These are phyloP conservation scores for Neophaeococcomyces mojaviensis DNA, from an alignment of 2,329 filamentous ascomycete species.

Conservation along the genomic window DNA sequence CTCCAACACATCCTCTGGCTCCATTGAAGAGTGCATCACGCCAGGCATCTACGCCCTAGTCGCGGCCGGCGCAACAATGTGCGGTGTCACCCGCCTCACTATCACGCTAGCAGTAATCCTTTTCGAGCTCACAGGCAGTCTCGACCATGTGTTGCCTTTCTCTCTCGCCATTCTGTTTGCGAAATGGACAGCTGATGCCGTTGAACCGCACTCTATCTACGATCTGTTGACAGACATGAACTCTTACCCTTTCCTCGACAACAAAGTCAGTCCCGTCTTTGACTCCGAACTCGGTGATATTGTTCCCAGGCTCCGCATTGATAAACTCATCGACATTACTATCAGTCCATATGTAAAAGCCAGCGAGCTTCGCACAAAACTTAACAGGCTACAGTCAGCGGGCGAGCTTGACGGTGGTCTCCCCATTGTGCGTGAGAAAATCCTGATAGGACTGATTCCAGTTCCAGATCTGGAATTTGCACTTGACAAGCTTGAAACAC, in stretches of 20 bases:
- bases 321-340: conserved; percentile 82
- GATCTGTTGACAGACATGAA: conserved; percentile 96
- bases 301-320: conserved; percentile 63
- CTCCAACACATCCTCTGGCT: conserved; percentile 39
- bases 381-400: conserved; percentile 71
- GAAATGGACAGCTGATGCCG: conserved; percentile 96
- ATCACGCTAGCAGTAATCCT: conserved; percentile 91
- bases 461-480: conserved; percentile 91
- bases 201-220: conserved; percentile 86
- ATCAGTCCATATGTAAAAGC: conserved; percentile 73
- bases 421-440: conserved; percentile 69
- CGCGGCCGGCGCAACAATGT: conserved; percentile 95
- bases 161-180: conserved; percentile 84
- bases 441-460: conserved; percentile 84
- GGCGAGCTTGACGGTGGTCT: conserved; percentile 90
- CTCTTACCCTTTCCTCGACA: conserved; percentile 93
- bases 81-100: conserved; percentile 85
- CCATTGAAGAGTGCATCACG: conserved; percentile 77
- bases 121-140: conserved; percentile 88
- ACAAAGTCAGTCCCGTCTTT: conserved; percentile 86
- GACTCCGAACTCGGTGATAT: conserved; percentile 84
- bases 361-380: conserved; percentile 65
- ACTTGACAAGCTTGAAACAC: conserved; percentile 73
- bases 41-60: conserved; percentile 96
- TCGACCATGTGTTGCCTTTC: conserved; percentile 92